Evolutionary conservation across 2,329 filamentous ascomycete species (phyloP), one percentile per base, ranked within the genome.

Genomic region (Neurospora sp.): DNA sequence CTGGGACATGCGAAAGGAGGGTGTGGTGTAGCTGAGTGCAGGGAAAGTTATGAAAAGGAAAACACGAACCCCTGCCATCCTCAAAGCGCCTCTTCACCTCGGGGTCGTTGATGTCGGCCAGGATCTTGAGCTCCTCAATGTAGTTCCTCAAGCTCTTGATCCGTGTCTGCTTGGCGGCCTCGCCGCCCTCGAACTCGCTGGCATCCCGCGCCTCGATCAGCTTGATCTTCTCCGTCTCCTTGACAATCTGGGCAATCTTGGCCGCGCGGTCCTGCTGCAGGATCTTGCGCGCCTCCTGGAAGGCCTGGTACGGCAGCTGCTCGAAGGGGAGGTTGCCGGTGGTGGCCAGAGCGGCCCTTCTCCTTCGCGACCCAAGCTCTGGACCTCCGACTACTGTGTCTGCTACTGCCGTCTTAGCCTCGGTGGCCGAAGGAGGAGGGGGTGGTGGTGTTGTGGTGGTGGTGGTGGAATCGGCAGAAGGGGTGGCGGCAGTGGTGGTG

Each of bases 291-390:
- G 96, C 96, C 82, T 97, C 94, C 82, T 99, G 96, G 83, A 98
- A 99, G 81, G 93, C 96, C 85, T 98, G 95, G 82, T 96, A 99
- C 19, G 96, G 96, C 74, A 99, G 84, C 78, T 95, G 91, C 83
- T 97, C 93, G 78, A 99, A 97, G 36, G 94, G 93, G 67, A 97
- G 83, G 76, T 90, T 86, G 72, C 85, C 82, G 43, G 83, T 86
- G 76, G 83, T 87, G 76, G 85, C 88, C 72, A 94, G 80, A 38
- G 91, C 91, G 38, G 89, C 87, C 78, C 95, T 90, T 73, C 94
- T 90, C 84, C 94, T 89, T 75, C 94, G 89, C 66, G 93, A 97
- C 68, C 94, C 94, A 76, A 97, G 84, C 68, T 93, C 93, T 72
- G 87, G 85, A 85, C 86, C 73, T 86, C 85, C 81, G 96, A 52